These are phyloP conservation scores for Gyrodon lividus DNA, from an alignment of 768 basidiomycete species.

Conservation along the genomic window DNA sequence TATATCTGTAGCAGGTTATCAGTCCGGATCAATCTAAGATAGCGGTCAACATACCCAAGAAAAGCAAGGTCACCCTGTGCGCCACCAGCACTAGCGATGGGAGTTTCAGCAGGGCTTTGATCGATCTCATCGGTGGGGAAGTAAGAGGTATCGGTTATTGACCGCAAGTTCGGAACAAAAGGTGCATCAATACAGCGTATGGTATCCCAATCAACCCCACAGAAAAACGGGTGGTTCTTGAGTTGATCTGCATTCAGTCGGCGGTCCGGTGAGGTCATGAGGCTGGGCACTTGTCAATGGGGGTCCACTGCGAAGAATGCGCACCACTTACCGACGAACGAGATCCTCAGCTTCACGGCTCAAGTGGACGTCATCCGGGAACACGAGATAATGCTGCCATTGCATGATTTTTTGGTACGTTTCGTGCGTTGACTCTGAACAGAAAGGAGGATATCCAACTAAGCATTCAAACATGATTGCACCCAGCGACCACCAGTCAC, in stretches of 20 bases:
- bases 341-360: slow-evolving; percentile 90
- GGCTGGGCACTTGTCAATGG: slow-evolving; percentile 38
- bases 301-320: background rate
- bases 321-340: slow-evolving; percentile 61
- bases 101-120: slow-evolving; percentile 55
- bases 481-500: slow-evolving; percentile 99
- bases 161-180: slow-evolving; percentile 92
- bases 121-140: slow-evolving; percentile 95
- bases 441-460: slow-evolving; percentile 96
- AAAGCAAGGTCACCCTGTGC: slow-evolving; percentile 64
- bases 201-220: slow-evolving; percentile 90
- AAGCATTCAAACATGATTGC: slow-evolving; percentile 99
- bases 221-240: slow-evolving; percentile 90
- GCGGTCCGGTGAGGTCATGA: slow-evolving; percentile 82
- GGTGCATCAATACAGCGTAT: slow-evolving; percentile 91
- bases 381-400: slow-evolving; percentile 82
- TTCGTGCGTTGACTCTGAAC: slow-evolving; percentile 93
- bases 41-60: slow-evolving; percentile 47
- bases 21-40: slow-evolving; percentile 1
- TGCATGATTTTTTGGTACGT: slow-evolving; percentile 98
- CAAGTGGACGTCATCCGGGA: slow-evolving; percentile 94
- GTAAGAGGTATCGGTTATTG: slow-evolving; percentile 96
- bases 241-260: slow-evolving; percentile 83
- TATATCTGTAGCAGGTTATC: slow-evolving; percentile 52
- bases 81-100: slow-evolving; percentile 36